Evolutionary conservation across 441 rosid species (phyloP).

Genomic region (Pelargonium citronellum): DNA sequence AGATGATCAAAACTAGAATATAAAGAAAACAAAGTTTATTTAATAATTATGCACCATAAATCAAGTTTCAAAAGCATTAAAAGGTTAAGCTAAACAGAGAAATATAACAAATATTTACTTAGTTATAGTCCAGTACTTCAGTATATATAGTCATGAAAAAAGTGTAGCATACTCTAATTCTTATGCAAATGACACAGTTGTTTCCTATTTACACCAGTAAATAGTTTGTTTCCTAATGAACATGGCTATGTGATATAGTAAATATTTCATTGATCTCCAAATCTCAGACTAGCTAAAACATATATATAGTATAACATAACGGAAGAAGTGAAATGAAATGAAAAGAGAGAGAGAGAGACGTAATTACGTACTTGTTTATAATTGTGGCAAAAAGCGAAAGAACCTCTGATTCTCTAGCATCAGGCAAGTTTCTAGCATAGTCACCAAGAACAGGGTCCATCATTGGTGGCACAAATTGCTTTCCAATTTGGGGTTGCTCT

Average conservation of each 20-base stretch:
- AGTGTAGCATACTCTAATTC: neutral
- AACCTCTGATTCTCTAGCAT: slow-evolving; percentile 99
- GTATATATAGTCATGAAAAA: neutral
- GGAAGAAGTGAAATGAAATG: neutral
- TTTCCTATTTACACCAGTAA: neutral
- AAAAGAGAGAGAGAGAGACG: neutral
- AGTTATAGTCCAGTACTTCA: neutral
- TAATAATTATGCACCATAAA: neutral
- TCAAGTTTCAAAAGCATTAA: neutral
- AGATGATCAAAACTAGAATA: neutral
- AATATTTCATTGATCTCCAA: neutral
- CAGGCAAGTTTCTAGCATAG: slow-evolving; percentile 96
- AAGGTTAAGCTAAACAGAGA: neutral
- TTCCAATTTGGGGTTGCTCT: slow-evolving; percentile 94
- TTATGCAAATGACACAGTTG: neutral
- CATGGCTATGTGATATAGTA: too few species aligned
- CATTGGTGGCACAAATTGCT: slow-evolving; percentile 99
- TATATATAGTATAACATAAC: neutral
- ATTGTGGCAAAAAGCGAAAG: slow-evolving; percentile 98
- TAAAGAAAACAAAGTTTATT: too few species aligned
- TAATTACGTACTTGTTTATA: slow-evolving; percentile 74
- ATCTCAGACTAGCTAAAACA: neutral
- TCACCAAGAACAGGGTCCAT: slow-evolving; percentile 98
- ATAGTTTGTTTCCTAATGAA: neutral
- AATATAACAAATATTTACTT: neutral